A percentile compares a stretch with the other conserved stretches of the same genome.
Conservation (phyloP, 768 basidiomycete species). For the Dentipellis sp. region DNA sequence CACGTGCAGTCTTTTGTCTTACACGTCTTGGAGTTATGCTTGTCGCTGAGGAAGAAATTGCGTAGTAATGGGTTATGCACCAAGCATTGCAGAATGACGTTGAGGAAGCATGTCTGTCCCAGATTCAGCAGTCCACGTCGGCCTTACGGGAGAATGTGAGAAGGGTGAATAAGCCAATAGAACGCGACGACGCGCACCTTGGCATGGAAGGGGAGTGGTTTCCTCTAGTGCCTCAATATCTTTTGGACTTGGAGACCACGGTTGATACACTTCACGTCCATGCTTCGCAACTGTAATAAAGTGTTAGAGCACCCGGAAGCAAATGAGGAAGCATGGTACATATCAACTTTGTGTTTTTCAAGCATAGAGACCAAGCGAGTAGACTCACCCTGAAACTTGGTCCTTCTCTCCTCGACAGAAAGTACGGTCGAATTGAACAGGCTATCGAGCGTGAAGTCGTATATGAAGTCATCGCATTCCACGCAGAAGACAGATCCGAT, state of each 20-base stretch:
- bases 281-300: conserved; percentile 26
- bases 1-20: conserved; percentile 75
- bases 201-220: conserved; percentile 52
- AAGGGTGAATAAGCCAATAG: not conserved
- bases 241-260: conserved; percentile 37
- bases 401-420: conserved; percentile 49
- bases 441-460: conserved; percentile 42
- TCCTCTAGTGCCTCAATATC: conserved; percentile 39
- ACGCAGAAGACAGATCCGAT: conserved; percentile 70
- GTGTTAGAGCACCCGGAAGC: not conserved
- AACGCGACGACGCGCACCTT: conserved; percentile 37
- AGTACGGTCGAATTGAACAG: conserved; percentile 36
- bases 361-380: not conserved
- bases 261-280: conserved; percentile 36
- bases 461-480: conserved; percentile 69
- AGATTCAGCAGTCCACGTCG: conserved; percentile 83
- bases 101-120: conserved; percentile 91
- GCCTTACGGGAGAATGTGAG: conserved; percentile 29
- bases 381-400: conserved; percentile 46
- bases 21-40: conserved; percentile 70
- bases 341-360: not conserved
- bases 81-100: conserved; percentile 83
- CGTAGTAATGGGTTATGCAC: conserved; percentile 84
- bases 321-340: not conserved
- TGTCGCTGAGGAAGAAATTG: conserved; percentile 85